Percentiles rank a stretch among this genome's conserved stretches.
These are phyloP conservation scores for Fonsecaea erecta DNA, from an alignment of 2,329 filamentous ascomycete species.

Conservation along the genomic window DNA sequence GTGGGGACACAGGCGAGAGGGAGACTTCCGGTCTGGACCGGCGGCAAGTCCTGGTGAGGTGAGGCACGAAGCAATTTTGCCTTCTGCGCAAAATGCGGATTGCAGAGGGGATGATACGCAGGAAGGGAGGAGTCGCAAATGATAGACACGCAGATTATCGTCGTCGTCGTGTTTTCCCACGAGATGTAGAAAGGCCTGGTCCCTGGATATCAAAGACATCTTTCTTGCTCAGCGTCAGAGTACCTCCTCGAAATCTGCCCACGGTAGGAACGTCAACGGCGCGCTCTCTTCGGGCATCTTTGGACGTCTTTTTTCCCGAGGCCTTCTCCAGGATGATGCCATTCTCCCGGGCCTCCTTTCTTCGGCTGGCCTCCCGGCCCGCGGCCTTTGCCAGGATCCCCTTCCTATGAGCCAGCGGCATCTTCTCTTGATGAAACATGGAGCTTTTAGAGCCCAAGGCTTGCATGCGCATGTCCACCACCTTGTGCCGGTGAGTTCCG, in stretches of 20 bases:
- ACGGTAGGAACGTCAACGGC: constrained; percentile 76
- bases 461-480: constrained; percentile 81
- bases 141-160: neutral
- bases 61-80: constrained; percentile 16
- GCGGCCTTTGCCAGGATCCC: constrained; percentile 75
- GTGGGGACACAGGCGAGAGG: neutral
- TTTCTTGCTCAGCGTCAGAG: constrained; percentile 74
- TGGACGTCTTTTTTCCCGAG: constrained; percentile 42
- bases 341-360: constrained; percentile 83
- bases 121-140: neutral
- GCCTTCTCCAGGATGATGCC: constrained; percentile 79
- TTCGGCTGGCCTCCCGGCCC: constrained; percentile 69
- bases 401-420: constrained; percentile 85
- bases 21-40: neutral
- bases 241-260: constrained; percentile 78
- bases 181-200: constrained; percentile 19
- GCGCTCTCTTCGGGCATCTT: constrained; percentile 58
- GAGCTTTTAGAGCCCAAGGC: constrained; percentile 77
- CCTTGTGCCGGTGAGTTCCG: constrained; percentile 78
- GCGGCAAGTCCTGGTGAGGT: constrained; percentile 4
- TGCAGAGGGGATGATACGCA: constrained; percentile 7
- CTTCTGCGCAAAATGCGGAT: neutral
- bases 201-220: constrained; percentile 76
- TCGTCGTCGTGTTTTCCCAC: constrained; percentile 24
- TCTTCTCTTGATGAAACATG: constrained; percentile 76